Base-by-base conservation (phyloP, 1,284 basidiomycete genomes). In the Ustilago sp. region DNA sequence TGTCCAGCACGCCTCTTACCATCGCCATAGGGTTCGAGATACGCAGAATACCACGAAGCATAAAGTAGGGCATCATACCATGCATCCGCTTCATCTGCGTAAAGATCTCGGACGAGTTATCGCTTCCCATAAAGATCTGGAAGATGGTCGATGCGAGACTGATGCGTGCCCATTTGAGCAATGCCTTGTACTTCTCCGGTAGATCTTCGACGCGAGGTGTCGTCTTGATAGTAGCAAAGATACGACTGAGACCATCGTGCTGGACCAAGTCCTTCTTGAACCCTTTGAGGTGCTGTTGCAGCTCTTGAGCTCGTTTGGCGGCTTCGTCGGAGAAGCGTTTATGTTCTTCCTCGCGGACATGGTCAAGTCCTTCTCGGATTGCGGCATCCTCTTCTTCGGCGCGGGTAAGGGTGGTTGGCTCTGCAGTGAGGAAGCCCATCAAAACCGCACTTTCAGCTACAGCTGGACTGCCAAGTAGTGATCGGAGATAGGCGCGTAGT, bases 1-100 rank as follows among this genome's bases (percentile, higher is more conserved):
- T 90, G 83, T 99, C 97, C 63, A 99, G 89, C 3, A 98, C 67
- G 86, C 91, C 90, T 76, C 96, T 90, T 80, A 99, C 95, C 96
- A 99, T 99, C 15, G 91, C 90, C 77, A 99, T 92, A 1, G 96
- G 96, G 86, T 98, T 99, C 64, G 93, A 96, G 77, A 99, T 93
- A 86, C 91, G 93, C 72, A 99, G 88, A 19, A 95, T 93, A 7
- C 93, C 90, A 86, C 95, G 96, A 69, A 99, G 90, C 88, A 98
- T 91, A 84, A 98, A 94, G 87, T 99, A 99, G 3, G 96, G 96
- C 94, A 99, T 98, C 67, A 98, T 88, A 1, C 94, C 94, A 85
- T 99, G 97, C 62, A 98, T 90, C 48, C 95, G 90, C 88, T 98
- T 99, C 74, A 99, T 88, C 72, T 91, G 90, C 1, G 93, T 89